phyloP scores from a whole-genome alignment of 2,329 filamentous ascomycete species.

The Blumeriella jaapii region DNA sequence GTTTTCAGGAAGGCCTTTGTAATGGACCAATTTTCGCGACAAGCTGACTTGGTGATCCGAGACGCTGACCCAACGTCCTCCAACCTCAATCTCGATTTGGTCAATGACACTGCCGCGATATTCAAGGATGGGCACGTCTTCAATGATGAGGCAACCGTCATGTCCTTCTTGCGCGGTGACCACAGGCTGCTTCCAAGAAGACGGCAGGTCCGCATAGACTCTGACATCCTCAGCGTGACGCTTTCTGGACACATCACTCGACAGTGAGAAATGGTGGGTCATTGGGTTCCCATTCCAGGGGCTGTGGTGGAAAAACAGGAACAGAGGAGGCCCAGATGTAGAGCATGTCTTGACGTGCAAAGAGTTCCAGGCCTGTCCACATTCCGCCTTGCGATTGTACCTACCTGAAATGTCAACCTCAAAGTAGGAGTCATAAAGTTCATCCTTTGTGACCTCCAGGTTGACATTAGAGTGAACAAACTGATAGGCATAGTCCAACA shows the following conservation, averaged over 20 bases:
- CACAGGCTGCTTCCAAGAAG: background rate
- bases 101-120: too few relatives aligned
- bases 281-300: constrained; percentile 32
- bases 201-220: background rate
- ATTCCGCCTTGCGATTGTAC: constrained; percentile 41
- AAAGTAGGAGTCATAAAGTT: constrained; percentile 5
- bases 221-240: background rate
- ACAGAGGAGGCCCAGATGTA: background rate
- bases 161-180: background rate
- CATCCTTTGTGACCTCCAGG: constrained; percentile 20
- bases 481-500: constrained; percentile 4
- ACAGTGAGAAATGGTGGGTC: constrained; percentile 46
- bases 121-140: too few relatives aligned
- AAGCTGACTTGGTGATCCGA: background rate
- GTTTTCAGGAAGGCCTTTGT: background rate
- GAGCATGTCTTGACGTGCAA: constrained; percentile 33
- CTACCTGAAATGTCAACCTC: constrained; percentile 33
- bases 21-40: background rate
- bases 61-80: too few relatives aligned
- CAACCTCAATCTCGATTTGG: too few relatives aligned
- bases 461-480: constrained; percentile 32
- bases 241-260: constrained; percentile 19
- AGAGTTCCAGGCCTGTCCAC: constrained; percentile 43
- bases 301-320: constrained; percentile 35
- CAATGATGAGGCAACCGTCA: too few relatives aligned